Base-by-base conservation (phyloP, 805 yeast species). In the Spathaspora girioi region DNA sequence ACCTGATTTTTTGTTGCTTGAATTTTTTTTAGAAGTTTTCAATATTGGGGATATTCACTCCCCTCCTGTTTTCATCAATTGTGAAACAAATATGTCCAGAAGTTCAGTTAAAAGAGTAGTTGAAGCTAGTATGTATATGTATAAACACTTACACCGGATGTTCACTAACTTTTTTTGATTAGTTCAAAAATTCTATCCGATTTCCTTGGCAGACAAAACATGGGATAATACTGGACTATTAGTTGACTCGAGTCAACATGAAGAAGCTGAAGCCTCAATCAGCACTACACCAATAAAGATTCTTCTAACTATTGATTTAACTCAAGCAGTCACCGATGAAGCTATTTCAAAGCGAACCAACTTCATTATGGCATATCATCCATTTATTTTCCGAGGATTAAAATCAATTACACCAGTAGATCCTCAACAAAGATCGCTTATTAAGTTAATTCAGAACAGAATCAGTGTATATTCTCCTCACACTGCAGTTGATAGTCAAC, bases 191-290 rank as follows among this genome's bases (percentile, higher is more conserved):
- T 71, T 84, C n/a, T 94, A 88, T 62, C 99, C 99, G 1, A 65
- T 80, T 14, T 80, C 79, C 44, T 78, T 87, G 53, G 97, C 98
- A 0, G 98, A 93, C 60, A 75, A 77, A 18, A 67, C 91, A 2
- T 94, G 99, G 99, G 99, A 94, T 63, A 94, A 94, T 66, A 92
- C 97, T 0, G 99, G 99, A 1, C 74, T 94, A 32, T 68, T 94
- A 44, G 86, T 94, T 9, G 97, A 92, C 61, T 70, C 93, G 35
- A 69, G 82, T 10, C 56, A 23, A 4, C 26, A 65, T 3, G 68
- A 64, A 2, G 60, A 59, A 3, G 50, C 55, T 18, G 18, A 45
- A 32, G 29, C 38, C 11, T 60, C 57, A 23, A 44, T 6, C 12
- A 15, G 14, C 19, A 10, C 44, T 11, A 23, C 26, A 5, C 15